These are phyloP conservation scores for Persicaria tinctoria DNA, from an alignment of 148 eudicot species.

Conservation along the genomic window DNA sequence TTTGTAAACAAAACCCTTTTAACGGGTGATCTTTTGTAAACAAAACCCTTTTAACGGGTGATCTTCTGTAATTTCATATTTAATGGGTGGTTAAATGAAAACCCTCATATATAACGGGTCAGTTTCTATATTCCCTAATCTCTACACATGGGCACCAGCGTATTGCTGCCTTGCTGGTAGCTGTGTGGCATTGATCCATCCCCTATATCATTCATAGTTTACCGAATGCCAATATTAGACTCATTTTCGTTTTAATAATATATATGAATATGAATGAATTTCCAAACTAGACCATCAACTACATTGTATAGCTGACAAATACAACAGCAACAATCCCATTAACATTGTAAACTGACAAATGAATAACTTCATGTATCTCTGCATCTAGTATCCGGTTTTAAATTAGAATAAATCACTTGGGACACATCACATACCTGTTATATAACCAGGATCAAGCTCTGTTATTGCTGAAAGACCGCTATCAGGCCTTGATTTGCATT, in stretches of 20 bases:
- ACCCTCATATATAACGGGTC: too few relatives aligned
- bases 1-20: too few relatives aligned
- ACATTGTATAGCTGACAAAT: background rate
- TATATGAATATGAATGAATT: background rate
- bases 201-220: too few relatives aligned
- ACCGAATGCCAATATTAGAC: background rate
- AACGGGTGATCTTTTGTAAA: too few relatives aligned
- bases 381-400: background rate
- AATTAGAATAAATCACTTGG: background rate
- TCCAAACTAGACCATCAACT: background rate
- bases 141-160: too few relatives aligned
- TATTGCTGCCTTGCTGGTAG: too few relatives aligned
- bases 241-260: background rate
- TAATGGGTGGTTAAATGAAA: too few relatives aligned
- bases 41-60: too few relatives aligned
- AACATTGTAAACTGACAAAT: background rate
- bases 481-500: constrained; percentile 98
- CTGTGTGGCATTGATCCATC: too few relatives aligned
- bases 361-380: background rate
- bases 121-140: too few relatives aligned
- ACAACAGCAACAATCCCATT: too few relatives aligned
- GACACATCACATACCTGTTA: constrained; percentile 55
- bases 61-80: too few relatives aligned
- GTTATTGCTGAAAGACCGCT: constrained; percentile 98
- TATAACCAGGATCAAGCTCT: constrained; percentile 95